Percentiles rank a stretch among this genome's conserved stretches.
Evolutionary conservation across 345 rosid species (phyloP).

Genomic region (Camelina neglecta): DNA sequence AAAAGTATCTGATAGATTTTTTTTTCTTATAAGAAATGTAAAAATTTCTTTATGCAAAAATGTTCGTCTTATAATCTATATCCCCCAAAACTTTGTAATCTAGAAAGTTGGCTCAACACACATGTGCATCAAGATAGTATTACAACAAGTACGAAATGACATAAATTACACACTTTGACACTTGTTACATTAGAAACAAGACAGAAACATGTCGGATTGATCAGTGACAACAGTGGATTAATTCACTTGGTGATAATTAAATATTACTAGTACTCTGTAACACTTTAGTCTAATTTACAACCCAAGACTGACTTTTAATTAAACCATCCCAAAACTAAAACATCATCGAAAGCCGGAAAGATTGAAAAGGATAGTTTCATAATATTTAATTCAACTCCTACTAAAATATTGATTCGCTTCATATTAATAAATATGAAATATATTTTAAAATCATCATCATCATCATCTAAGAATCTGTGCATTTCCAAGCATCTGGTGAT

Average conservation of each 20-base stretch:
- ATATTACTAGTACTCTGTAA: not conserved
- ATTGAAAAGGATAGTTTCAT: constrained; percentile 1
- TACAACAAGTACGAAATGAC: constrained; percentile 57
- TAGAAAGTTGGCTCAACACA: constrained; percentile 57
- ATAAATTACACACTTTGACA: constrained; percentile 2
- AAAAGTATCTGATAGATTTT: not conserved
- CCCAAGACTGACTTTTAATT: not conserved
- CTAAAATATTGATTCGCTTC: constrained; percentile 9
- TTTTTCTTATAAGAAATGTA: not conserved
- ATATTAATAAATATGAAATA: not conserved
- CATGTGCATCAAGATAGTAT: constrained; percentile 29
- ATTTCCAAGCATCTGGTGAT: constrained; percentile 53
- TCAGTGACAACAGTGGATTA: constrained; percentile 46
- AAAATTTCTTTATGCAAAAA: not conserved
- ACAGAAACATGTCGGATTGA: constrained; percentile 41
- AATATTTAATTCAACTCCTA: constrained; percentile 21
- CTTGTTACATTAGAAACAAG: constrained; percentile 63
- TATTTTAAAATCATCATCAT: not conserved
- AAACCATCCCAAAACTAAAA: constrained; percentile 9
- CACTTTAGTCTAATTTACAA: not conserved
- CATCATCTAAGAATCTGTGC: constrained; percentile 64
- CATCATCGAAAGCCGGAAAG: constrained; percentile 10
- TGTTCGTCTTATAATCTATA: not conserved
- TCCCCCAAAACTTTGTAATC: constrained; percentile 37
- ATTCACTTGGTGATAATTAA: constrained; percentile 56